Base-by-base conservation (phyloP, 805 yeast species). In the Yarrowia yakushimensis region DNA sequence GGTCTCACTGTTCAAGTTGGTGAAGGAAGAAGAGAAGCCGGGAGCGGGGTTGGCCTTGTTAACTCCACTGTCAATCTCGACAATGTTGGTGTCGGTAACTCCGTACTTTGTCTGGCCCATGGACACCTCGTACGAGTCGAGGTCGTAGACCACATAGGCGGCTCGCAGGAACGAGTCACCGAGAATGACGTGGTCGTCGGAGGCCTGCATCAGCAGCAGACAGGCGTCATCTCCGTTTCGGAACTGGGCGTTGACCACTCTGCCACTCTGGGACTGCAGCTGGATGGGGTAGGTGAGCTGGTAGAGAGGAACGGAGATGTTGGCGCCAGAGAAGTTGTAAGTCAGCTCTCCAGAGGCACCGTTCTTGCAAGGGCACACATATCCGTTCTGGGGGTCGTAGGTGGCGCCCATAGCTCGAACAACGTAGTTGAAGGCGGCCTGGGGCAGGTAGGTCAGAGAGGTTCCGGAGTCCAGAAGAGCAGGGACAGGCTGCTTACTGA, bases 101-200 rank as follows among this genome's bases (percentile, higher is more conserved):
- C 71, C 67, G 63, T 62, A 69, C 27, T 62, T 65, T 43, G 81
- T 78, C 63, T 78, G 80, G 17, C 86, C 90, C 62, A 88, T 65
- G 0, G 86, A 82, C 33, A 87, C 75, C 69, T 81, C 78, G 52
- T 71, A 72, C 67, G 79, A 80, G 23, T 85, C 89, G 55, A 86
- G 74, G 71, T 88, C 88, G 71, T 80, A 85, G 15, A 85, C 90
- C 27, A 82, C 80, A 69, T 87, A 88, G 4, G 85, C 86, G 37
- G 82, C 79, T 61, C 88, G 77, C 66, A 88, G 73, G 69, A 87
- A 81, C 48, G 81, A 79, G 69, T 86, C 91, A 11, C 94, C 94
- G 36, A 88, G 75, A 62, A 85, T 77, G 42, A 68, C 42, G 74
- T 71, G 20, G 28, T 68, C 73, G 63, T 68, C 73, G 30, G 69